These are phyloP conservation scores for Balansia obtecta DNA, from an alignment of 2,329 filamentous ascomycete species.

Conservation along the genomic window DNA sequence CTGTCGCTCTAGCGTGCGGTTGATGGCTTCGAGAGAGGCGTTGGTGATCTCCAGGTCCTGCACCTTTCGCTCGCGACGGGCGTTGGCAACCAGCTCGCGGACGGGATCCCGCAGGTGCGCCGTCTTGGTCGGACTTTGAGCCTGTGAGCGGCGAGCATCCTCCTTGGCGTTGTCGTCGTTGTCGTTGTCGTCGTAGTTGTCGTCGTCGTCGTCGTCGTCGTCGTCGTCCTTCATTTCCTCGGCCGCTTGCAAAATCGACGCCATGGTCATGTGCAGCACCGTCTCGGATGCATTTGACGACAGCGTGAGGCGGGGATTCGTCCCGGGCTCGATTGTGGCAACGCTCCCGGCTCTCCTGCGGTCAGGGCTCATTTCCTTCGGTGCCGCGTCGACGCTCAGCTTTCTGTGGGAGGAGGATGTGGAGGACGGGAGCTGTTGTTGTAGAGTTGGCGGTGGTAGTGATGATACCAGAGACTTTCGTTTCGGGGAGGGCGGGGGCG, in stretches of 20 bases:
- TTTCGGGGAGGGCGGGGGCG: constrained; percentile 13
- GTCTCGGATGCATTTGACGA: constrained; percentile 20
- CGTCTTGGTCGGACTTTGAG: constrained; percentile 46
- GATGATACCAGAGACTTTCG: constrained; percentile 21
- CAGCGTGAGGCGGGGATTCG: constrained; percentile 22
- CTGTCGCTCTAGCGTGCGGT: constrained; percentile 81
- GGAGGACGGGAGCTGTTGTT: constrained; percentile 12
- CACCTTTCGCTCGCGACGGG: constrained; percentile 84
- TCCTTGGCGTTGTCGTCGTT: constrained; percentile 18
- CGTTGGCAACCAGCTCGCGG: constrained; percentile 74
- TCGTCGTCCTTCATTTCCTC: constrained; percentile 33
- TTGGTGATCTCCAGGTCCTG: constrained; percentile 95
- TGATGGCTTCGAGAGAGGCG: constrained; percentile 87
- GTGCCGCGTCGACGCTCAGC: constrained; percentile 29
- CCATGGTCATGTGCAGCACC: constrained; percentile 30
- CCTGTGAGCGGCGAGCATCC: constrained; percentile 20
- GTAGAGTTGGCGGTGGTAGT: constrained; percentile 25
- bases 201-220: constrained; percentile 19
- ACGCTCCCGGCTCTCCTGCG: constrained; percentile 31
- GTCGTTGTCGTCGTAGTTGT: constrained; percentile 18
- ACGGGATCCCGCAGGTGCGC: constrained; percentile 43
- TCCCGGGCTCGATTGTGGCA: constrained; percentile 22
- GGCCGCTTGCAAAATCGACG: constrained; percentile 42
- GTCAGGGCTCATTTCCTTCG: constrained; percentile 19
- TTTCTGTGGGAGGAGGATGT: constrained; percentile 24